Evolutionary conservation across 1,284 basidiomycete species (phyloP).

Genomic region (Moesziomyces globuligerus): DNA sequence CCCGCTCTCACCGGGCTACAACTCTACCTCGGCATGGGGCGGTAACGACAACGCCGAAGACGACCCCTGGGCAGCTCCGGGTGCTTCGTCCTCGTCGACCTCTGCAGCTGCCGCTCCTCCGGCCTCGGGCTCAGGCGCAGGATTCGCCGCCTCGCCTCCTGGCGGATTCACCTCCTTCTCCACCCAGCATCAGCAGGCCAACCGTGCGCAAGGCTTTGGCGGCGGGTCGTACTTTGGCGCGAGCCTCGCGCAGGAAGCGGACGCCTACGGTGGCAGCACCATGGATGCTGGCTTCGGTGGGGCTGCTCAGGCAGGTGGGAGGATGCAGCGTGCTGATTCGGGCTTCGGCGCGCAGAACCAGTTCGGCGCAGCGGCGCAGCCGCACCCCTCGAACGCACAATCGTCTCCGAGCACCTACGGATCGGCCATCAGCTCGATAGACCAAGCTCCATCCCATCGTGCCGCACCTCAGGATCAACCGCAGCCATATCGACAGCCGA

Average conservation of each 20-base stretch:
- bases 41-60: constrained; percentile 46
- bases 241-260: constrained; percentile 24
- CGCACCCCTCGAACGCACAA: constrained; percentile 19
- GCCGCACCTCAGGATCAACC: constrained; percentile 1
- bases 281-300: constrained; percentile 18
- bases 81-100: constrained; percentile 23
- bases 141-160: constrained; percentile 24
- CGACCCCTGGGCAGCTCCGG: constrained; percentile 47
- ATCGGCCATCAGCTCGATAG: constrained; percentile 28
- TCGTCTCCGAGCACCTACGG: constrained; percentile 30
- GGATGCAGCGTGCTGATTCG: constrained; percentile 14
- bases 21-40: constrained; percentile 47
- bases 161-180: constrained; percentile 31
- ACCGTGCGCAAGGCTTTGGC: constrained; percentile 8
- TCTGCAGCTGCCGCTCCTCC: constrained; percentile 9
- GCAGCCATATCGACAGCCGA: constrained; percentile 7
- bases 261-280: constrained; percentile 15
- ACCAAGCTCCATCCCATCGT: constrained; percentile 3
- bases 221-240: constrained; percentile 17
- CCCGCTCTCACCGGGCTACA: constrained; percentile 45
- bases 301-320: not conserved
- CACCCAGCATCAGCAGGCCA: constrained; percentile 26
- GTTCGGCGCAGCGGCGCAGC: constrained; percentile 7
- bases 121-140: constrained; percentile 2
- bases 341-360: constrained; percentile 6